phyloP scores from a whole-genome alignment of 192 early-diverging fungal species.

The Rhizoclosmatium globosum region DNA sequence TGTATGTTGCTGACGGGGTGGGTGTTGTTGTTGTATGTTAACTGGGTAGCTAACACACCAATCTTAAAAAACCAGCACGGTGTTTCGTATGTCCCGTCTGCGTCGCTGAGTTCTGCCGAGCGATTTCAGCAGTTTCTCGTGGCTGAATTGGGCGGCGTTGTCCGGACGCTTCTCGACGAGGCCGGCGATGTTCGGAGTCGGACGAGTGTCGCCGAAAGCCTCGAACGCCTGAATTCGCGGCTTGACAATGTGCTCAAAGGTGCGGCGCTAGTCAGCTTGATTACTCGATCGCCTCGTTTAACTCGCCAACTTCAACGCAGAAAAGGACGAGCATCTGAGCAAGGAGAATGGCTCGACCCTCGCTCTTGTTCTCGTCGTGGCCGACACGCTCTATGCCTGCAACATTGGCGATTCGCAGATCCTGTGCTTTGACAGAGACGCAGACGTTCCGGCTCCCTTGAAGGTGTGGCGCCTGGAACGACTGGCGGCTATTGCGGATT shows the following conservation, averaged over 20 bases:
- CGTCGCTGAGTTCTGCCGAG: conserved; percentile 8
- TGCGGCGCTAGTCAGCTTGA: neutral
- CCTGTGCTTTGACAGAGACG: conserved; percentile 12
- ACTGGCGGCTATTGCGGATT: neutral
- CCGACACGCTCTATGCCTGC: neutral
- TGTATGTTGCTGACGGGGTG: conserved; percentile 27
- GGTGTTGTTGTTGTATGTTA: neutral
- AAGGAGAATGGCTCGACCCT: conserved; percentile 30
- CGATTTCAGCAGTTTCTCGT: conserved; percentile 20
- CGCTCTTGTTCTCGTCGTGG: neutral
- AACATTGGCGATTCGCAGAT: conserved; percentile 37
- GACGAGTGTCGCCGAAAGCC: neutral
- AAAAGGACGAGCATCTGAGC: conserved; percentile 14
- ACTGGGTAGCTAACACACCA: neutral
- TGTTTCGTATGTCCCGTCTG: neutral
- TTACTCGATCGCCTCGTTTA: neutral
- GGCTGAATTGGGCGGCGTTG: neutral
- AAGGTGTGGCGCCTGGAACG: conserved; percentile 25
- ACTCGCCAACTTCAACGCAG: neutral
- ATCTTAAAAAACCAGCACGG: conserved; percentile 8
- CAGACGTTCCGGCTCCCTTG: neutral
- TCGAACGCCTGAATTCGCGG: neutral
- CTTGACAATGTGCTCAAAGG: conserved; percentile 5
- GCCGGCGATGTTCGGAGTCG: neutral
- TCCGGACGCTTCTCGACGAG: neutral